A percentile compares a stretch with the other conserved stretches of the same genome.
phyloP scores from a whole-genome alignment of 2,329 filamentous ascomycete species.

The Dactylellina leptospora region DNA sequence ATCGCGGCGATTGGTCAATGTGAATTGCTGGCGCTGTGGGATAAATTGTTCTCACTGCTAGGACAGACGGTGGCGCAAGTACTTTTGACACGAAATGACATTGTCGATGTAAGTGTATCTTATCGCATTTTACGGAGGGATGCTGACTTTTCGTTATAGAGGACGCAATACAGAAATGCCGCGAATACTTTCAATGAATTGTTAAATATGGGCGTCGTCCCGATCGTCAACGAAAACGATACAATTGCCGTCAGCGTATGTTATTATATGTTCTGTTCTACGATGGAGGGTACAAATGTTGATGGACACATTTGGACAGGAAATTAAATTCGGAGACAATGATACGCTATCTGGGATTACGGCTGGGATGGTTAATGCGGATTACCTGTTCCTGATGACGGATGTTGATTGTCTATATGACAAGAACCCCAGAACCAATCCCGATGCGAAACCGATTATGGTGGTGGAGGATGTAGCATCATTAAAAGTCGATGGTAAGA shows the following conservation, averaged over 20 bases:
- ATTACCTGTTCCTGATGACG: slow-evolving; percentile 97
- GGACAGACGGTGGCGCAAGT: slow-evolving; percentile 94
- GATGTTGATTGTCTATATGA: slow-evolving; percentile 98
- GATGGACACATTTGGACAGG: slow-evolving; percentile 59
- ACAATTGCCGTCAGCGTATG: slow-evolving; percentile 83
- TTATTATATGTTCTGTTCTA: background rate
- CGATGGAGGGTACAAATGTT: too few species aligned
- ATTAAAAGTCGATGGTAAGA: slow-evolving; percentile 78
- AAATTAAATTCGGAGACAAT: slow-evolving; percentile 99
- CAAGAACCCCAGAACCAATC: slow-evolving; percentile 86
- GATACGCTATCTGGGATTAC: slow-evolving; percentile 97
- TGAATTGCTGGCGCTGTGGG: slow-evolving; percentile 93
- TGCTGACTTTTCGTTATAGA: slow-evolving; percentile 62
- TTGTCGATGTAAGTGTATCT: slow-evolving; percentile 77
- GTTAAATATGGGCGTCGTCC: slow-evolving; percentile 92
- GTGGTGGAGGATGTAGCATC: slow-evolving; percentile 87
- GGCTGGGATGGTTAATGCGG: slow-evolving; percentile 94
- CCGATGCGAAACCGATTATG: slow-evolving; percentile 87
- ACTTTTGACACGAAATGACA: slow-evolving; percentile 91
- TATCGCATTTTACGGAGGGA: slow-evolving; percentile 53
- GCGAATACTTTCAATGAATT: slow-evolving; percentile 93
- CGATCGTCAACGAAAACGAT: slow-evolving; percentile 99
- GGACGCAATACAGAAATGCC: slow-evolving; percentile 93
- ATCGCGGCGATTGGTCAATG: slow-evolving; percentile 96
- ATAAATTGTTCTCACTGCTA: slow-evolving; percentile 86